A percentile compares a stretch with the other conserved stretches of the same genome.
Conservation (phyloP, 768 basidiomycete genomes). For the Lactarius tabidus region DNA sequence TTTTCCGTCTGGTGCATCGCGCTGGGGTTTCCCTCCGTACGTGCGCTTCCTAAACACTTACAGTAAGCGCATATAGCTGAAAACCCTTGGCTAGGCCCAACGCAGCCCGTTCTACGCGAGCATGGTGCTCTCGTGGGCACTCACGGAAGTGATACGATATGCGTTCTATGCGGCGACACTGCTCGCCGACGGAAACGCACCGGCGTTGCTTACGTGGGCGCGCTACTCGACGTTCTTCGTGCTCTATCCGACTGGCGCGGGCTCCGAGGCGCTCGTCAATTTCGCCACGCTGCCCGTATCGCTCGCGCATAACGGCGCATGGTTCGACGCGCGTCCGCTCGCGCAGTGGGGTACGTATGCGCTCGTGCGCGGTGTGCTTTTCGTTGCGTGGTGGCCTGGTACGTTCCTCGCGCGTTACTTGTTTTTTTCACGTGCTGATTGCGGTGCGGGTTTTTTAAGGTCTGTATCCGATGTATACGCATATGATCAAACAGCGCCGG, state of each 20-base stretch:
- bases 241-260: constrained; percentile 91
- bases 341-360: constrained; percentile 41
- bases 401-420: constrained; percentile 29
- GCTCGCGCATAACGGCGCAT: constrained; percentile 32
- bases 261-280: constrained; percentile 83
- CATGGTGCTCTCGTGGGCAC: constrained; percentile 91
- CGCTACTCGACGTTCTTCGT: constrained; percentile 94
- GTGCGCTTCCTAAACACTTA: no score
- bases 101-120: constrained; percentile 76
- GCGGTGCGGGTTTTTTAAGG: no score
- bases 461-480: constrained; percentile 52
- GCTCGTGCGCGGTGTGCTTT: constrained; percentile 45
- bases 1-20: constrained; percentile 85
- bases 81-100: constrained; percentile 65
- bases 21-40: constrained; percentile 56
- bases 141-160: constrained; percentile 91
- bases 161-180: constrained; percentile 75
- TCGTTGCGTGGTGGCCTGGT: constrained; percentile 90
- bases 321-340: constrained; percentile 21
- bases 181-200: constrained; percentile 42
- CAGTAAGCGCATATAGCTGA: no score
- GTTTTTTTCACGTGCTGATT: background rate
- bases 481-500: constrained; percentile 56
- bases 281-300: constrained; percentile 63
- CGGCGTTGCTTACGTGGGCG: constrained; percentile 51